These are phyloP conservation scores for Corynascus novoguineensis DNA, from an alignment of 495 filamentous ascomycete genomes.

Conservation along the genomic window DNA sequence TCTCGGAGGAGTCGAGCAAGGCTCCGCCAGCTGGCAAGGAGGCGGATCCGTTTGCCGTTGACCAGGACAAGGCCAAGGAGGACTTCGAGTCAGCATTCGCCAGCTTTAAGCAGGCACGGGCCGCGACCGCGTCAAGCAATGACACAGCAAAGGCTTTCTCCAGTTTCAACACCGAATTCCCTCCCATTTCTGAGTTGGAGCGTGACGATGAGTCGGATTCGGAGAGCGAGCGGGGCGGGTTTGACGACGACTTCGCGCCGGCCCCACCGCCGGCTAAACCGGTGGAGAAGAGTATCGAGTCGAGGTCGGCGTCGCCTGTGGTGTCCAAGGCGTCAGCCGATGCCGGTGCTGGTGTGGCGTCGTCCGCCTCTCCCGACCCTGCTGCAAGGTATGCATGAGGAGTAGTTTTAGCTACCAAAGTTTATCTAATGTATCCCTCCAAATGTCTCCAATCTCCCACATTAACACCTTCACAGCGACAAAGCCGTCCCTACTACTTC, in stretches of 20 bases:
- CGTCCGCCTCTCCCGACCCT: constrained; percentile 19
- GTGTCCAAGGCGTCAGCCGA: constrained; percentile 21
- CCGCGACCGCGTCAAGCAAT: constrained; percentile 4
- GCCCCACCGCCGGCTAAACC: constrained; percentile 53
- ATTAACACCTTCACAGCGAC: constrained; percentile 22
- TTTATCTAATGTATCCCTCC: background rate
- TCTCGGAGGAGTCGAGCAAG: constrained; percentile 21
- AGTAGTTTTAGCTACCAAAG: background rate
- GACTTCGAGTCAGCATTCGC: constrained; percentile 74
- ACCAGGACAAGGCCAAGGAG: constrained; percentile 58
- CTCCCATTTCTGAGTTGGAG: constrained; percentile 81
- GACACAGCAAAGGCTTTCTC: constrained; percentile 44
- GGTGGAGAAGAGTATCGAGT: constrained; percentile 27
- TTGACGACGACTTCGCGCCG: constrained; percentile 87
- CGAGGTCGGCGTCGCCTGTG: constrained; percentile 22
- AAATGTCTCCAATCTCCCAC: background rate
- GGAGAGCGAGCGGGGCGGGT: constrained; percentile 70
- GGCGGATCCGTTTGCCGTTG: constrained; percentile 53
- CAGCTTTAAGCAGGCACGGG: constrained; percentile 45
- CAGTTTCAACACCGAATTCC: constrained; percentile 66
- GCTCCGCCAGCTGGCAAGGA: constrained; percentile 8
- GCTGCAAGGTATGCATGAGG: constrained; percentile 25
- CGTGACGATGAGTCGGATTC: constrained; percentile 71
- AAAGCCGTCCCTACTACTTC: constrained; percentile 24
- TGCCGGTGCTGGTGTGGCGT: constrained; percentile 8